These are phyloP conservation scores for Hanseniaspora singularis DNA, from an alignment of 805 yeast genomes.

Conservation along the genomic window DNA sequence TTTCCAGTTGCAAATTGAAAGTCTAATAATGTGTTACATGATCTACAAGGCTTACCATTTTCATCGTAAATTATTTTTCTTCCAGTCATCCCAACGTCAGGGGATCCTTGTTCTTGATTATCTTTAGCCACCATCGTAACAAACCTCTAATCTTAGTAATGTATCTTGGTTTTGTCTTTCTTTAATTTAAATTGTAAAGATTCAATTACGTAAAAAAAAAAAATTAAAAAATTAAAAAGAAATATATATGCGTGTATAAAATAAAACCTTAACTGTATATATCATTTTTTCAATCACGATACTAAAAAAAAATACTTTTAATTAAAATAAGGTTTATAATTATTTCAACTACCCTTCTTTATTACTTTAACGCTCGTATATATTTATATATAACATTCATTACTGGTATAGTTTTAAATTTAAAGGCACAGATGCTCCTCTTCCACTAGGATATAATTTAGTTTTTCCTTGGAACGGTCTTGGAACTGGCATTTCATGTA, in stretches of 20 bases:
- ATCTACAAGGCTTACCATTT: conserved; percentile 90
- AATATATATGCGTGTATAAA: no score
- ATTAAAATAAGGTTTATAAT: no score
- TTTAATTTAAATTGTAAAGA: neutral
- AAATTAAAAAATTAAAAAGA: no score
- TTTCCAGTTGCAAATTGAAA: conserved; percentile 51
- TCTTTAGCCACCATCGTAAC: no score
- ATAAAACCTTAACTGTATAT: no score
- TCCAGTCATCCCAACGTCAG: conserved; percentile 12
- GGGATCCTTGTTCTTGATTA: neutral
- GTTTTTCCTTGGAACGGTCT: conserved; percentile 57
- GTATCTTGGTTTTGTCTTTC: neutral
- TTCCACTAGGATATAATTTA: conserved; percentile 86
- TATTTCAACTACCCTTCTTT: neutral
- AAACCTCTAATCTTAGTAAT: no score
- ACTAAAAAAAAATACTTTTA: no score
- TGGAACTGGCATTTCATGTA: conserved; percentile 72
- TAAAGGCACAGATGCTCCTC: conserved; percentile 85
- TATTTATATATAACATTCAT: neutral
- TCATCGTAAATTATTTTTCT: conserved; percentile 42
- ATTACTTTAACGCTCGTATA: neutral
- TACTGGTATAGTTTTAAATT: conserved; percentile 36
- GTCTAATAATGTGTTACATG: conserved; percentile 74
- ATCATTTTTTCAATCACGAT: no score
- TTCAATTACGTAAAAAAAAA: neutral